Evolutionary conservation across 2,329 filamentous ascomycete species (phyloP).

Genomic region (Botrytis fragariae): DNA sequence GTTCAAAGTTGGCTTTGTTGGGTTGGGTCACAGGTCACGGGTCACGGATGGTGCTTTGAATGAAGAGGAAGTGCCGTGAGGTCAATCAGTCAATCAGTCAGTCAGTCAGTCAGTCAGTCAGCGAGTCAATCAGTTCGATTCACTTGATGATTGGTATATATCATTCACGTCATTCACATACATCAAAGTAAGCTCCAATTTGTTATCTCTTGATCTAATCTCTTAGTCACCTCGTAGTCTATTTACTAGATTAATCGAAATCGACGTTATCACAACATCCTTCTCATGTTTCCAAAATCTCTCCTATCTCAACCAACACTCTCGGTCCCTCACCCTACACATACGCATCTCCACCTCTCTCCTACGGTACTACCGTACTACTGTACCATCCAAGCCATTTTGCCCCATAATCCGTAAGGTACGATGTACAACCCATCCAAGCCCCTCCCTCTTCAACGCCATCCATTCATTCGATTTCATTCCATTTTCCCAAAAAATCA

Average conservation of each 20-base stretch:
- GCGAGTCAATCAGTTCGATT: background rate
- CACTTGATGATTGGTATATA: background rate
- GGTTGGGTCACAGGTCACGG: background rate
- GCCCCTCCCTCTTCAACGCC: background rate
- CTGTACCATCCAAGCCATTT: background rate
- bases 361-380: background rate
- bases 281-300: no score
- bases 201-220: no score
- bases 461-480: background rate
- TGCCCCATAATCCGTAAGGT: background rate
- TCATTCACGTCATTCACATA: background rate
- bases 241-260: background rate
- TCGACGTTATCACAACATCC: background rate
- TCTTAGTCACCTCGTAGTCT: no score
- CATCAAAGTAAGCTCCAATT: background rate
- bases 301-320: background rate
- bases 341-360: background rate
- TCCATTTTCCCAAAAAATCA: background rate
- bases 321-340: background rate
- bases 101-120: no score
- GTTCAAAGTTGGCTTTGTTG: background rate
- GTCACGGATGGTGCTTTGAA: background rate
- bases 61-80: background rate
- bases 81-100: background rate
- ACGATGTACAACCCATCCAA: background rate